phyloP scores from a whole-genome alignment of 2,329 filamentous ascomycete species.

The Rugonectria rugulosa region DNA sequence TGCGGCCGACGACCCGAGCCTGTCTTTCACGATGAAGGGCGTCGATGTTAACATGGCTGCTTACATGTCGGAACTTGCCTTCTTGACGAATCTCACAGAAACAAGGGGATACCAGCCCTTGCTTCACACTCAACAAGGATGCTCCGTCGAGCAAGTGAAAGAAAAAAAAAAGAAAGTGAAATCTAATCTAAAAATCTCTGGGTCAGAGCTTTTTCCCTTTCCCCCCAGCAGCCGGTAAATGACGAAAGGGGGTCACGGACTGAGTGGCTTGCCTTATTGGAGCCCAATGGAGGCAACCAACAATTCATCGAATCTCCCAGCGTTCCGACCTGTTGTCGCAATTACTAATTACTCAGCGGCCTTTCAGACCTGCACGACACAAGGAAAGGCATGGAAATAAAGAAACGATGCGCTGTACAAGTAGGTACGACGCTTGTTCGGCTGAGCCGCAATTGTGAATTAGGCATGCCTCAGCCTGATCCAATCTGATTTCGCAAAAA shows the following conservation, averaged over 20 bases:
- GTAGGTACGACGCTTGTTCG: slow-evolving; percentile 4
- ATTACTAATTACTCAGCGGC: slow-evolving; percentile 14
- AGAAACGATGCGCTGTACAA: background rate
- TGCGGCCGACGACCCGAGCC: too few species aligned
- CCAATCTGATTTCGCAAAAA: slow-evolving; percentile 14
- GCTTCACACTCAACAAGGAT: slow-evolving; percentile 12
- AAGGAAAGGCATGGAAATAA: background rate
- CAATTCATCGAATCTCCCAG: slow-evolving; percentile 1
- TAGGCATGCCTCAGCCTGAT: slow-evolving; percentile 1
- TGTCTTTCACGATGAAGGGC: too few species aligned
- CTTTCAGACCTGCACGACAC: slow-evolving; percentile 3
- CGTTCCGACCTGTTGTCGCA: slow-evolving; percentile 7
- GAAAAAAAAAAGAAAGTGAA: slow-evolving; percentile 11
- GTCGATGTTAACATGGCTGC: too few species aligned
- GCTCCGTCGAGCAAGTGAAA: background rate
- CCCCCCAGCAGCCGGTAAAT: background rate
- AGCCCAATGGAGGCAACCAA: slow-evolving; percentile 19
- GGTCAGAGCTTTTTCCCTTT: slow-evolving; percentile 2
- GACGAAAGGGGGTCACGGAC: background rate
- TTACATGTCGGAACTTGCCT: too few species aligned
- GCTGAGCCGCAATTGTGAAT: slow-evolving; percentile 2
- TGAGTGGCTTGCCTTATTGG: background rate
- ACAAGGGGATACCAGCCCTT: slow-evolving; percentile 21
- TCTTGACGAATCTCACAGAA: slow-evolving; percentile 11
- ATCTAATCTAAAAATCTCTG: slow-evolving; percentile 19